These are phyloP conservation scores for Fusarium tricinctum DNA, from an alignment of 2,329 filamentous ascomycete species.

Conservation along the genomic window DNA sequence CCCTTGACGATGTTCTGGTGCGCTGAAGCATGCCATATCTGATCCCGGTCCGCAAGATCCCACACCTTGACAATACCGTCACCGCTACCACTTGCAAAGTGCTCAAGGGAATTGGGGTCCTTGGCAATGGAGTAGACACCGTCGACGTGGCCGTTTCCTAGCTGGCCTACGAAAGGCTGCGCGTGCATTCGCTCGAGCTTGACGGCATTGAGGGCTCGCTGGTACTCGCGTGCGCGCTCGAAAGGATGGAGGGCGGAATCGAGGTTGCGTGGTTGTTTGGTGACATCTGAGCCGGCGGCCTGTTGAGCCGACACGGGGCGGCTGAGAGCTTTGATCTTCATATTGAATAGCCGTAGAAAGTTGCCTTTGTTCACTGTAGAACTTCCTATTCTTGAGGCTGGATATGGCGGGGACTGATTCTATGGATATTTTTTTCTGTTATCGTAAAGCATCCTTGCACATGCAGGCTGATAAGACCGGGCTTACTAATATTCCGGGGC, in stretches of 20 bases:
- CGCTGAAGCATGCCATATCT: constrained; percentile 82
- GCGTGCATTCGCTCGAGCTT: constrained; percentile 94
- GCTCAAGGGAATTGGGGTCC: constrained; percentile 79
- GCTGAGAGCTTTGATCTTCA: constrained; percentile 77
- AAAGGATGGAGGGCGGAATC: constrained; percentile 92
- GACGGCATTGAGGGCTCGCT: constrained; percentile 77
- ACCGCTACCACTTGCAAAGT: constrained; percentile 86
- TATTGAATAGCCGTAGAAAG: constrained; percentile 39
- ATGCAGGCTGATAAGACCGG: constrained; percentile 50
- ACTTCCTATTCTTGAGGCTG: constrained; percentile 31
- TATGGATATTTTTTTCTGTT: constrained; percentile 51
- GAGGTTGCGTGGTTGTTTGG: constrained; percentile 77
- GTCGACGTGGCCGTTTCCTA: constrained; percentile 92
- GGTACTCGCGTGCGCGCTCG: constrained; percentile 84
- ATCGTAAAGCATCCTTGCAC: constrained; percentile 39
- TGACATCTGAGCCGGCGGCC: constrained; percentile 74
- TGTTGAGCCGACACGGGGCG: constrained; percentile 75
- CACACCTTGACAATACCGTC: constrained; percentile 96
- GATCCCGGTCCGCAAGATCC: constrained; percentile 79
- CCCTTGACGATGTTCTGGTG: constrained; percentile 96
- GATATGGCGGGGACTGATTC: constrained; percentile 44
- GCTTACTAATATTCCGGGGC: constrained; percentile 52
- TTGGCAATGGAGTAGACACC: constrained; percentile 85
- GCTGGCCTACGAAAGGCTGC: constrained; percentile 80
- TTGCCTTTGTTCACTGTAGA: constrained; percentile 2